These are phyloP conservation scores for Purshia tridentata DNA, from an alignment of 306 rosid genomes.

Conservation along the genomic window DNA sequence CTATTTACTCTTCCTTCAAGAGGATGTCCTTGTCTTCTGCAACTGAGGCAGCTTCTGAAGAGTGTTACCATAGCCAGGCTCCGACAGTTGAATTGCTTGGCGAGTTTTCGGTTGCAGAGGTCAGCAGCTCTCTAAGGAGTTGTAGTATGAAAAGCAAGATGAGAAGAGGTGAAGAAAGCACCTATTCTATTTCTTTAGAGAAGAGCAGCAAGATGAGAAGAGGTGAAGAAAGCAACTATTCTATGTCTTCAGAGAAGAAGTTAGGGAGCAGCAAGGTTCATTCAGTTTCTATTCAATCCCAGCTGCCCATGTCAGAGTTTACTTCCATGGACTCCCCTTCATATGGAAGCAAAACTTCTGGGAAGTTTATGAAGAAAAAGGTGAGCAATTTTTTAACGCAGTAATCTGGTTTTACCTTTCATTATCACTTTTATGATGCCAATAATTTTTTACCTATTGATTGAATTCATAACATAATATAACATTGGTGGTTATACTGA, in stretches of 20 bases:
- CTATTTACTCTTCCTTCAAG: conserved; percentile 17
- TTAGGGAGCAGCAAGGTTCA: conserved; percentile 18
- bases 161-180: conserved; percentile 31
- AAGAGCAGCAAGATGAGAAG: conserved; percentile 17
- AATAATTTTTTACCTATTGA: no score
- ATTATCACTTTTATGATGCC: neutral
- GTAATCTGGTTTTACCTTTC: neutral
- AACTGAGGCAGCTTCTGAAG: conserved; percentile 17
- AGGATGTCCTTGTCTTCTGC: conserved; percentile 15
- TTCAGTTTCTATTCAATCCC: conserved; percentile 23
- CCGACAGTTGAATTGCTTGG: conserved; percentile 41
- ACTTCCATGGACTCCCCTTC: conserved; percentile 25
- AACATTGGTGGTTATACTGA: neutral
- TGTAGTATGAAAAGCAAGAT: conserved; percentile 11
- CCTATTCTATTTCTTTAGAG: conserved; percentile 25
- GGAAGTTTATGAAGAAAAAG: conserved; percentile 29
- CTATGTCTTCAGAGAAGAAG: conserved; percentile 21
- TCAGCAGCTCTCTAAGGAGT: conserved; percentile 22
- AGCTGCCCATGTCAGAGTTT: conserved; percentile 28
- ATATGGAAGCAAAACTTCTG: conserved; percentile 30
- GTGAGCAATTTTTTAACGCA: conserved; percentile 17
- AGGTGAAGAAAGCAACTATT: conserved; percentile 31
- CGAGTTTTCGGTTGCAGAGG: conserved; percentile 41
- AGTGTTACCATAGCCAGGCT: conserved; percentile 15
- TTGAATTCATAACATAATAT: neutral